Evolutionary conservation across 2,329 filamentous ascomycete species (phyloP).

Genomic region (Thelonectria rubi): DNA sequence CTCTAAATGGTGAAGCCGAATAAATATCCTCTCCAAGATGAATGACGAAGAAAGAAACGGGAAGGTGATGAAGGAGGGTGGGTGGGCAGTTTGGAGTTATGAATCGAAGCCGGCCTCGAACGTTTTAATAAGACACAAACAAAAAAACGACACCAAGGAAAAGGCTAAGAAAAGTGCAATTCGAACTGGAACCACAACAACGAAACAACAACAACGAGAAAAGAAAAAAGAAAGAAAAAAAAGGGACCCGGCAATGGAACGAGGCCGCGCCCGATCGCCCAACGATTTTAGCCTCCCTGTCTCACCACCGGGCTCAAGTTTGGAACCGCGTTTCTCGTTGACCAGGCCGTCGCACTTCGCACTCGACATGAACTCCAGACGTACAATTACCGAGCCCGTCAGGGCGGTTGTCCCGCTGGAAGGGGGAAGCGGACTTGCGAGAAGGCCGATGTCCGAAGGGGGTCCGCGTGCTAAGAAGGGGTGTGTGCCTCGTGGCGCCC

Average conservation of each 20-base stretch:
- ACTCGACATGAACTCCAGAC: conserved; percentile 3
- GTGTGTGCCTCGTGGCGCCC: not conserved
- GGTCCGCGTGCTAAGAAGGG: conserved; percentile 27
- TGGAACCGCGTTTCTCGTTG: not conserved
- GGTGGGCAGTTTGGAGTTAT: no score
- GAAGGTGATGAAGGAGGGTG: no score
- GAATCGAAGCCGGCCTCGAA: no score
- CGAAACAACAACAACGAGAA: not conserved
- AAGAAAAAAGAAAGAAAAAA: not conserved
- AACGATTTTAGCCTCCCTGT: no score
- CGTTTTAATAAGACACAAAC: no score
- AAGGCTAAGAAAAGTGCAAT: no score
- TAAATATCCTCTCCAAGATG: no score
- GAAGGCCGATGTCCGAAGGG: conserved; percentile 45
- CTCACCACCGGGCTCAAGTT: not conserved
- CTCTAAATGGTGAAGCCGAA: no score
- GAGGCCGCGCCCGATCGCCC: no score
- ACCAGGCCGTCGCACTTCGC: conserved; percentile 14
- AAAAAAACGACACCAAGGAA: no score
- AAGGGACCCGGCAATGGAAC: not conserved
- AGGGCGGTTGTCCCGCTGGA: not conserved
- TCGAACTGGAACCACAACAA: not conserved
- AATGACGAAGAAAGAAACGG: no score
- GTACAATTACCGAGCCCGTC: not conserved
- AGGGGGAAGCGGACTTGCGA: conserved; percentile 35